phyloP scores from a whole-genome alignment of 495 filamentous ascomycete genomes.

The Barbatosphaeria neglecta region DNA sequence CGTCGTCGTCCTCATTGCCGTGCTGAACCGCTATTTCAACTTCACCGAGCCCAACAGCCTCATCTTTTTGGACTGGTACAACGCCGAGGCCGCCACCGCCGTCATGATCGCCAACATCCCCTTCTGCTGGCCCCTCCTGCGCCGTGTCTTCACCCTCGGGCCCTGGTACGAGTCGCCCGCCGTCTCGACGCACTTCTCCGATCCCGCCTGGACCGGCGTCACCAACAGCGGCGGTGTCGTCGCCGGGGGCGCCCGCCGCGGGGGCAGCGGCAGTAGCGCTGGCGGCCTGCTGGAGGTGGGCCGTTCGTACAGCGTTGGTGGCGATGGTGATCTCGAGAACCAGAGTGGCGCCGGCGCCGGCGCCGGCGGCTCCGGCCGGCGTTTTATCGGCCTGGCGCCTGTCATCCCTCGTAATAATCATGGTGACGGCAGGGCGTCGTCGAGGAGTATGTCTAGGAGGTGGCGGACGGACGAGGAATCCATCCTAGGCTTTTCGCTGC shows the following conservation, averaged over 20 bases:
- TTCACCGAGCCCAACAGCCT: slow-evolving; percentile 24
- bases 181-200: too few relatives aligned
- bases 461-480: neutral
- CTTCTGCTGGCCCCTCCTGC: slow-evolving; percentile 15
- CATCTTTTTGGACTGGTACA: slow-evolving; percentile 23
- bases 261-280: too few relatives aligned
- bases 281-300: too few relatives aligned
- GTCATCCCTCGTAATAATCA: too few relatives aligned
- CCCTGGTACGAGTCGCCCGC: neutral
- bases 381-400: too few relatives aligned
- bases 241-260: neutral
- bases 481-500: neutral
- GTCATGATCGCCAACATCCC: slow-evolving; percentile 22
- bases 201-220: neutral
- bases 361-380: too few relatives aligned
- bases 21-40: slow-evolving; percentile 10
- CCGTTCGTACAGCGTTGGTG: too few relatives aligned
- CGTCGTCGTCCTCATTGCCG: slow-evolving; percentile 17
- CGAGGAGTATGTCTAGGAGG: neutral
- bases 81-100: slow-evolving; percentile 14
- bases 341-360: too few relatives aligned
- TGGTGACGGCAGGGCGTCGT: neutral
- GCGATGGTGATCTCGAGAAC: too few relatives aligned
- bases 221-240: neutral
- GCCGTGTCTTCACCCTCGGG: slow-evolving; percentile 6